Base-by-base conservation (phyloP, 2,329 filamentous ascomycete genomes). In the Microsporum audouinii region DNA sequence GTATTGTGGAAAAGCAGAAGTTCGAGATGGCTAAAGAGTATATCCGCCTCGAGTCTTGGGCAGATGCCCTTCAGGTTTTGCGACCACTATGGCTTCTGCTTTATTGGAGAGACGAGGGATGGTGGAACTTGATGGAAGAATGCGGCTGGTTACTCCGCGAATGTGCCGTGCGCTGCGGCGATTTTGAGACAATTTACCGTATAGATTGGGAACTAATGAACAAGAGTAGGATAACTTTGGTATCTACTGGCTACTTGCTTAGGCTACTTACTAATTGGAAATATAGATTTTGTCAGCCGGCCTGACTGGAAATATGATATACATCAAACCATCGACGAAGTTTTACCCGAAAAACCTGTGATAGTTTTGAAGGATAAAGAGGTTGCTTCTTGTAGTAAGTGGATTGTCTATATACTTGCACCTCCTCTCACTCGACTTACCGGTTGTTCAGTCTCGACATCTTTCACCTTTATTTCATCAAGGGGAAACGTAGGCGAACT, bases 401-500 rank as follows among this genome's bases (percentile, higher is more conserved):
- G 47, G 6, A 29, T 34, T 10, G 8, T 36, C 36, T 17, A 51
- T 57, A 17, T 29, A 39, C 6, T 57, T 27, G 12, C 12, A 7
- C 14, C 23, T 36, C 36, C n/a, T n/a, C 27, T 4, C 14, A 23
- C 27, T 17, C 27, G 17, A 45, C 17, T 27, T 33, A 58, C 34
- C 58, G 58, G 33, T 51, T 57, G 17, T 63, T 10, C 34, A 77
- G 78, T 84, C 41, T 75, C 74, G 17, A 69, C 78, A 2, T 75
- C 76, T 3, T 80, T 85, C 64, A 76, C 78, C 1, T 85, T 86
- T 63, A 75, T 73, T 39, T 77, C 75, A 59, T 69, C 73, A 0
- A 79, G 84, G 68, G 82, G 81, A 29, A 81, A 84, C 68, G 84
- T 85, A 49, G 83, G 83, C 29, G 82, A 85, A 64, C 73, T 78